Evolutionary conservation across 345 rosid species (phyloP).

Genomic region (Trapa bicornis): DNA sequence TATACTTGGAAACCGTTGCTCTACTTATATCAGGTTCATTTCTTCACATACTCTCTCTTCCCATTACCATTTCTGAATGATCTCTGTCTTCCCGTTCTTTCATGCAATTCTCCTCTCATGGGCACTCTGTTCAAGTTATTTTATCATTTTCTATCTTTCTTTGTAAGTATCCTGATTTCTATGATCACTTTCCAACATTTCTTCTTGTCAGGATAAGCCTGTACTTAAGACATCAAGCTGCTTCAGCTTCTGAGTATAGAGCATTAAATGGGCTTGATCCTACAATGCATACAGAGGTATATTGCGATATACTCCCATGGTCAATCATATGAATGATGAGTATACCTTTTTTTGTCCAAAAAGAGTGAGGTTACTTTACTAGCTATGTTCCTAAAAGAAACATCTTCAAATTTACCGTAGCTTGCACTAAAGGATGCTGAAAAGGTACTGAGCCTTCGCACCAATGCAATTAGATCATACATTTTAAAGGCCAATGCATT

Average conservation of each 20-base stretch:
- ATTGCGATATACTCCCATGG: slow-evolving; percentile 11
- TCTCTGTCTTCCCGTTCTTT: too few relatives aligned
- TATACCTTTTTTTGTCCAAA: background rate
- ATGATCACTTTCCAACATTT: background rate
- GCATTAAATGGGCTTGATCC: slow-evolving; percentile 86
- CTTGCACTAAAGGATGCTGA: slow-evolving; percentile 94
- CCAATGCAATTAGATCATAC: slow-evolving; percentile 41
- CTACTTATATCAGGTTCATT: slow-evolving; percentile 66
- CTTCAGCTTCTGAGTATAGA: slow-evolving; percentile 56
- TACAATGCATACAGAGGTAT: slow-evolving; percentile 87
- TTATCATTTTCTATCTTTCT: background rate
- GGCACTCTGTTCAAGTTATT: too few relatives aligned
- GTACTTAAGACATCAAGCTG: slow-evolving; percentile 55
- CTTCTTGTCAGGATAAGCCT: slow-evolving; percentile 52
- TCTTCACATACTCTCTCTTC: background rate
- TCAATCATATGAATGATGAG: background rate
- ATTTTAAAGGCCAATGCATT: slow-evolving; percentile 60
- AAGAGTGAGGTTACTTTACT: background rate
- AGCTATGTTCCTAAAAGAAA: slow-evolving; percentile 3
- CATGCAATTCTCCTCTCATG: too few relatives aligned
- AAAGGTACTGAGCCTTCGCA: slow-evolving; percentile 45
- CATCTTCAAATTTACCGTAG: slow-evolving; percentile 26
- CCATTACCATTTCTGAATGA: too few relatives aligned
- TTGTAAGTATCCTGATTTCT: background rate
- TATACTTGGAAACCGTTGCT: slow-evolving; percentile 70